phyloP scores from a whole-genome alignment of 2,329 filamentous ascomycete genomes.

The Monilinia aucupariae region DNA sequence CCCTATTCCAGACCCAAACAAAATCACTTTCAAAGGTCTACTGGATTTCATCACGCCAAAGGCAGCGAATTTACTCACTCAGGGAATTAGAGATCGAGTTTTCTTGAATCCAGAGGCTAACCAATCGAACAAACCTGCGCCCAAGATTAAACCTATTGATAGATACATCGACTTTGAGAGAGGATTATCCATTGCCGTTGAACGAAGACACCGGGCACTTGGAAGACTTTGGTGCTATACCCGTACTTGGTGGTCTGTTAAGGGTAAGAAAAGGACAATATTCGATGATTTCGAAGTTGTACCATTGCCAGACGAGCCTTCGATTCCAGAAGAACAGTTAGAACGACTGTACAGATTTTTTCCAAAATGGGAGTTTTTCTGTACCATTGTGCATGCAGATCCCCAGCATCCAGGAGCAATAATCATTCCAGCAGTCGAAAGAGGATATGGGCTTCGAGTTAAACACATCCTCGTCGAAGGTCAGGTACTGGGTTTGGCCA shows the following conservation, averaged over 20 bases:
- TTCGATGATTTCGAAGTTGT: slow-evolving; percentile 26
- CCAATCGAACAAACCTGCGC: slow-evolving; percentile 49
- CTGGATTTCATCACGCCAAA: slow-evolving; percentile 51
- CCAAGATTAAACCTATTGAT: slow-evolving; percentile 65
- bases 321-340: background rate
- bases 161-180: slow-evolving; percentile 54
- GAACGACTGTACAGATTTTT: background rate
- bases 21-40: slow-evolving; percentile 46
- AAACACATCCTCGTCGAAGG: slow-evolving; percentile 23
- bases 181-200: slow-evolving; percentile 51
- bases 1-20: slow-evolving; percentile 43
- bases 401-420: slow-evolving; percentile 14
- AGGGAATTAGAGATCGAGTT: slow-evolving; percentile 54
- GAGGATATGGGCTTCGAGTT: slow-evolving; percentile 16
- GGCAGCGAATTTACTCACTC: slow-evolving; percentile 67
- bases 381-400: slow-evolving; percentile 21
- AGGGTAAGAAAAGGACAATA: slow-evolving; percentile 26
- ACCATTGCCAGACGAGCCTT: slow-evolving; percentile 4
- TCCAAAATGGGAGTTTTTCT: background rate
- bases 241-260: slow-evolving; percentile 25
- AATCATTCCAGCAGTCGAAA: slow-evolving; percentile 14
- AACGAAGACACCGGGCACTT: slow-evolving; percentile 53
- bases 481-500: slow-evolving; percentile 16
- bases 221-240: slow-evolving; percentile 58
- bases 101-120: slow-evolving; percentile 56